Percentiles rank a stretch among this genome's conserved stretches.
Evolutionary conservation across 495 filamentous ascomycete species (phyloP).

Genomic region (Lophium mytilinum): DNA sequence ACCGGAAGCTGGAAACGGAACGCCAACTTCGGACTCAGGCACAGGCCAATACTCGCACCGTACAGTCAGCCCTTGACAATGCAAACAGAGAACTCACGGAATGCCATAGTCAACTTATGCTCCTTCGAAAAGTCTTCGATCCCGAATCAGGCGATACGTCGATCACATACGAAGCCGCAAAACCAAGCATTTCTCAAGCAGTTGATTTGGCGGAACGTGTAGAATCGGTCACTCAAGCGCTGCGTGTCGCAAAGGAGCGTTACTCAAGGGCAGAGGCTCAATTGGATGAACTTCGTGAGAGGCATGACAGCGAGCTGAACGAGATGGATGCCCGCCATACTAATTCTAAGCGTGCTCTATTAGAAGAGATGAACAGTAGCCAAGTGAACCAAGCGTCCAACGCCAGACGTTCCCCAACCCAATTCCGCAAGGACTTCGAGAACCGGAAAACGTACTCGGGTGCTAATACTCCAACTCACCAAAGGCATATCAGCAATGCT

Average conservation of each 20-base stretch:
- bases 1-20: constrained; percentile 84
- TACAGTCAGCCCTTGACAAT: constrained; percentile 68
- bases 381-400: constrained; percentile 46
- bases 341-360: constrained; percentile 58
- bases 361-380: constrained; percentile 86
- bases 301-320: constrained; percentile 63
- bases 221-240: constrained; percentile 77
- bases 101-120: constrained; percentile 67
- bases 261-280: constrained; percentile 77
- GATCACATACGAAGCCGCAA: constrained; percentile 54
- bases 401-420: constrained; percentile 67
- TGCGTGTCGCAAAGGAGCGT: constrained; percentile 78
- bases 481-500: constrained; percentile 61
- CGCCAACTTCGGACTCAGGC: constrained; percentile 77
- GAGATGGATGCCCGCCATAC: constrained; percentile 66
- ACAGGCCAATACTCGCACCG: constrained; percentile 72
- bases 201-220: constrained; percentile 81
- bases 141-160: constrained; percentile 57
- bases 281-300: constrained; percentile 64
- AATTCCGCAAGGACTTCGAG: constrained; percentile 66
- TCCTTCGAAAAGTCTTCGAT: constrained; percentile 78
- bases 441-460: constrained; percentile 45
- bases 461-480: constrained; percentile 57
- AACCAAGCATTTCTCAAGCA: constrained; percentile 47
- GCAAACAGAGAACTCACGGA: constrained; percentile 72